These are phyloP conservation scores for Babesia ovata DNA, from an alignment of 169 alveolate genomes.

Conservation along the genomic window DNA sequence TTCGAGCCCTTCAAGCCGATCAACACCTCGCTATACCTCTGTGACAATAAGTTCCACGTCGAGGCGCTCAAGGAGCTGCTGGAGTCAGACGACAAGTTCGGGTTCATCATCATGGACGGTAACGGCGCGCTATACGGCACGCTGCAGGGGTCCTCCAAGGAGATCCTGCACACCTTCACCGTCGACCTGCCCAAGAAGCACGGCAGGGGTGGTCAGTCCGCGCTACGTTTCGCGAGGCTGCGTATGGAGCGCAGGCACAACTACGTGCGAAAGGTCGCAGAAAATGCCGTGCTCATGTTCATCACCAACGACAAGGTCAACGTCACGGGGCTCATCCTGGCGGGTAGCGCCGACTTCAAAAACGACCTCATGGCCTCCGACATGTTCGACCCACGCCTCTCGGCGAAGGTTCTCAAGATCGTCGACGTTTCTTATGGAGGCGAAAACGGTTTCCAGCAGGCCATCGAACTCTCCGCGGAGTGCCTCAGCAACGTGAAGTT, in stretches of 20 bases:
- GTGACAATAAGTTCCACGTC: conserved; percentile 96
- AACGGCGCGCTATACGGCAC: conserved; percentile 96
- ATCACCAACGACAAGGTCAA: conserved; percentile 94
- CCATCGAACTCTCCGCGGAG: conserved; percentile 94
- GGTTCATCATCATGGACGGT: conserved; percentile 98
- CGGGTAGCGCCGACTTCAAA: conserved; percentile 99
- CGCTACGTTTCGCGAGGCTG: conserved; percentile 99
- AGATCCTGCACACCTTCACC: conserved; percentile 88
- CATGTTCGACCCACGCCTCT: conserved; percentile 93
- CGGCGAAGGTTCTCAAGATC: conserved; percentile 90
- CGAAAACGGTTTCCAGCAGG: conserved; percentile 98
- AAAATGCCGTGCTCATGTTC: conserved; percentile 93
- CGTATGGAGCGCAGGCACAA: conserved; percentile 98
- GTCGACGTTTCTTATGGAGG: conserved; percentile 99
- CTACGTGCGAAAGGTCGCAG: conserved; percentile 97
- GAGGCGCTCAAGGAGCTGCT: conserved; percentile 86
- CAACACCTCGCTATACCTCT: conserved; percentile 93
- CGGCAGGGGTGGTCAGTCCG: conserved; percentile 99
- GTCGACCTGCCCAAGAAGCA: conserved; percentile 99
- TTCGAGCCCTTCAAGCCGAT: conserved; percentile 99
- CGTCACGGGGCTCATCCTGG: conserved; percentile 90
- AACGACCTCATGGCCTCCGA: conserved; percentile 91
- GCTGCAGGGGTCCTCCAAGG: conserved; percentile 93
- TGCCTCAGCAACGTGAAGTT: conserved; percentile 90
- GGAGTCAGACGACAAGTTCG: conserved; percentile 96